phyloP scores from a whole-genome alignment of 148 eudicot genomes.

The Rhododendron henanense region DNA sequence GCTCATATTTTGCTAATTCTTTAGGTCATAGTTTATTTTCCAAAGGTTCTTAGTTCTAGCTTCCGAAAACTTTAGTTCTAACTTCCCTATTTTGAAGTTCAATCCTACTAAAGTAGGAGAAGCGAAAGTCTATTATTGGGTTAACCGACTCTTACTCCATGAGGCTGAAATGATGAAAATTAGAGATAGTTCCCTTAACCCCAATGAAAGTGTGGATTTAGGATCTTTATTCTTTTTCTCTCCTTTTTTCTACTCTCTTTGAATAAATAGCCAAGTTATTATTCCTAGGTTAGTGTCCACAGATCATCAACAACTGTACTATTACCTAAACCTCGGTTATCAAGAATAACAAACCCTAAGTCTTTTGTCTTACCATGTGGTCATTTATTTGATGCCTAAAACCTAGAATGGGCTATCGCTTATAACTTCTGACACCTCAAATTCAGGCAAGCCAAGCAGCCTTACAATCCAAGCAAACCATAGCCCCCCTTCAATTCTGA shows the following conservation, averaged over 20 bases:
- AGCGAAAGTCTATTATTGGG: not conserved
- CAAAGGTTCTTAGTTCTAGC: not conserved
- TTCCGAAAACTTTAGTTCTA: not conserved
- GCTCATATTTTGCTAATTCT: not conserved
- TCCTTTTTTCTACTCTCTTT: not conserved
- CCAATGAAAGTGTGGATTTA: not conserved
- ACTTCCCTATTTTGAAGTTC: not conserved
- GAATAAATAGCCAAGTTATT: not conserved
- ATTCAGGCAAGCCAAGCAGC: not conserved
- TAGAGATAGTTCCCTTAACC: not conserved
- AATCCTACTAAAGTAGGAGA: not conserved
- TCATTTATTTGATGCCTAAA: not conserved
- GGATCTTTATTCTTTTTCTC: not conserved
- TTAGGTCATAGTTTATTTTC: not conserved
- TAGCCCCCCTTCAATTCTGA: not conserved
- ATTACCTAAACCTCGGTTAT: not conserved
- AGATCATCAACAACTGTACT: not conserved
- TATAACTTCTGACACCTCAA: not conserved
- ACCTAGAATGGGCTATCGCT: not conserved
- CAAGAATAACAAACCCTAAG: not conserved
- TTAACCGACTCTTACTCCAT: not conserved
- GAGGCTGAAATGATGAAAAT: not conserved
- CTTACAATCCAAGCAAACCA: not conserved
- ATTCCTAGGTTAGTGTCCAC: not conserved
- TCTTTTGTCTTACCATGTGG: not conserved